Evolutionary conservation across 2,329 filamentous ascomycete species (phyloP).

Genomic region (Chaetomium sp.): DNA sequence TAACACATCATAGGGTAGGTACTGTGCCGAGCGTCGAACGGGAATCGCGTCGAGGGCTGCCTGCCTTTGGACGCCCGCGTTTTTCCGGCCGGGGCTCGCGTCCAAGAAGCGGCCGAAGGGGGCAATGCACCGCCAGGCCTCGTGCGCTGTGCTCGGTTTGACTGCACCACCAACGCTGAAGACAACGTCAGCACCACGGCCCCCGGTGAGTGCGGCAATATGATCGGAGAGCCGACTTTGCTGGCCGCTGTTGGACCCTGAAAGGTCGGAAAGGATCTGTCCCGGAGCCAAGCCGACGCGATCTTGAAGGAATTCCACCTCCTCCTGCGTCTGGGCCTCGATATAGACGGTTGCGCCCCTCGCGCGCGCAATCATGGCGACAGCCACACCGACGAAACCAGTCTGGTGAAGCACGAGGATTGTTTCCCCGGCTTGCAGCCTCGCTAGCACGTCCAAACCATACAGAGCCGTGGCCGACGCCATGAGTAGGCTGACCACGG

Average conservation of each 20-base stretch:
- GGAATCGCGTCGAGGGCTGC: neutral
- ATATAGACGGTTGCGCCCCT: neutral
- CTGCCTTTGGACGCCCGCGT: neutral
- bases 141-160: neutral
- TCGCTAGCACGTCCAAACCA: constrained; percentile 22
- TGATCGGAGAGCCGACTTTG: neutral
- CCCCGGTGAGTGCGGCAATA: neutral
- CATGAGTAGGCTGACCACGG: constrained; percentile 11
- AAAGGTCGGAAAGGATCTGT: neutral
- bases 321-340: neutral
- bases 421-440: constrained; percentile 14
- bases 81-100: neutral
- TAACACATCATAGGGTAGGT: neutral
- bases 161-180: constrained; percentile 1
- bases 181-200: constrained; percentile 1
- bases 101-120: constrained; percentile 5
- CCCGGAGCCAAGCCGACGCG: neutral
- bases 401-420: constrained; percentile 15
- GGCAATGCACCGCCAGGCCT: constrained; percentile 6
- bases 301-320: neutral
- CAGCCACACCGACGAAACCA: neutral
- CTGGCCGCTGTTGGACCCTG: neutral
- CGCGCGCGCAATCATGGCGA: neutral
- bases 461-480: constrained; percentile 22
- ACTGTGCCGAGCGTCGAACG: neutral